phyloP scores from a whole-genome alignment of 345 rosid genomes.

The Lepidium aucheri region DNA sequence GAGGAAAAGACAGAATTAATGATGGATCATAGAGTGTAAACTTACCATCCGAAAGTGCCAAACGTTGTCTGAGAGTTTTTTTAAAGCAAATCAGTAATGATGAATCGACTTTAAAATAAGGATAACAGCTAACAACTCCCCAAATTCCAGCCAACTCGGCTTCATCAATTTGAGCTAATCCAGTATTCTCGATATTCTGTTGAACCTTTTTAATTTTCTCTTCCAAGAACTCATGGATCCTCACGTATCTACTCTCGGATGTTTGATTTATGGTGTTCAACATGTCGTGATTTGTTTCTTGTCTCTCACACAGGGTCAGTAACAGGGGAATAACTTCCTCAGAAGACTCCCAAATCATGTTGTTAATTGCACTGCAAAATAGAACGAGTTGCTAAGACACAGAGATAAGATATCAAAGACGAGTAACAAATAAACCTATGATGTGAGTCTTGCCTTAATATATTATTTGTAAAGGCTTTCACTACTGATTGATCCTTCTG shows the following conservation, averaged over 20 bases:
- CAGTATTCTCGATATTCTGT: conserved; percentile 17
- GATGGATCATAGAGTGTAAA: neutral
- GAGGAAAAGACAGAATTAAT: neutral
- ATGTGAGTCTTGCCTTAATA: conserved; percentile 45
- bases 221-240: conserved; percentile 35
- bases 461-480: conserved; percentile 34
- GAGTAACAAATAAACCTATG: neutral
- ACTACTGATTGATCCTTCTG: conserved; percentile 34
- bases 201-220: conserved; percentile 20
- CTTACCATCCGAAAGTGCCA: conserved; percentile 36
- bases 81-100: conserved; percentile 40
- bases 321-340: conserved; percentile 52
- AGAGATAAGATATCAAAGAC: neutral
- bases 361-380: conserved; percentile 52
- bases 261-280: conserved; percentile 24
- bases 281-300: conserved; percentile 24
- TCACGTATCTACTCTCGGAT: conserved; percentile 30
- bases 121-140: conserved; percentile 59
- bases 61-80: conserved; percentile 39
- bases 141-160: conserved; percentile 49
- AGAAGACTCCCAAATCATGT: conserved; percentile 38
- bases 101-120: conserved; percentile 32
- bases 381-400: conserved; percentile 21
- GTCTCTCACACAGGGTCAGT: conserved; percentile 42
- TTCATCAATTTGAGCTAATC: conserved; percentile 27